Conservation (phyloP, 306 rosid species). For the Prunus mume region DNA sequence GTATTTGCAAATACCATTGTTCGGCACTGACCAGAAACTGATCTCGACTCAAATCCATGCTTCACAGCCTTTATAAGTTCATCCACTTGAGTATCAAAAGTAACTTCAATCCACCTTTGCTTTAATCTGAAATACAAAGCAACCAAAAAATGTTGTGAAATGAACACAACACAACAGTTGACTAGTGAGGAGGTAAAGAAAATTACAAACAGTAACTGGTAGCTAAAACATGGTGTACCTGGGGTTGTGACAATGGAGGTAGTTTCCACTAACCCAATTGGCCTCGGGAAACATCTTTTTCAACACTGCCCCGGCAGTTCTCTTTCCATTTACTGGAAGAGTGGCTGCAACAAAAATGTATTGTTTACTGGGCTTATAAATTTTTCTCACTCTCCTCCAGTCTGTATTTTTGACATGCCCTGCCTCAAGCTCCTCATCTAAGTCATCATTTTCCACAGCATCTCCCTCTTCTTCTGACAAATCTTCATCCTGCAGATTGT, state of each 20-base stretch:
- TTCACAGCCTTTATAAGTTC: slow-evolving; percentile 80
- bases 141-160: not conserved
- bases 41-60: slow-evolving; percentile 43
- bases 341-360: slow-evolving; percentile 96
- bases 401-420: slow-evolving; percentile 40
- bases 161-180: slow-evolving; percentile 2
- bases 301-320: slow-evolving; percentile 80
- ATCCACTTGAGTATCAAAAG: slow-evolving; percentile 68
- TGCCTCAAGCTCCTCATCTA: slow-evolving; percentile 30
- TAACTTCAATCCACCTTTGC: slow-evolving; percentile 91
- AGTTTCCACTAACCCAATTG: slow-evolving; percentile 82
- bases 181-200: slow-evolving; percentile 15
- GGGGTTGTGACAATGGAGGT: slow-evolving; percentile 93
- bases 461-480: slow-evolving; percentile 52
- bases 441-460: slow-evolving; percentile 24
- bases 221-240: slow-evolving; percentile 42
- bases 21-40: slow-evolving; percentile 46
- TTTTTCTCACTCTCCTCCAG: slow-evolving; percentile 82
- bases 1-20: slow-evolving; percentile 91
- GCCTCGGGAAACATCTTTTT: slow-evolving; percentile 87
- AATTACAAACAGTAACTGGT: not conserved
- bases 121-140: slow-evolving; percentile 51
- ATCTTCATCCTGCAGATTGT: slow-evolving; percentile 42
- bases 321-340: slow-evolving; percentile 93
- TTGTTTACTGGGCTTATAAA: slow-evolving; percentile 79